phyloP scores from a whole-genome alignment of 495 filamentous ascomycete genomes.

The Polyplosphaeria fusca region DNA sequence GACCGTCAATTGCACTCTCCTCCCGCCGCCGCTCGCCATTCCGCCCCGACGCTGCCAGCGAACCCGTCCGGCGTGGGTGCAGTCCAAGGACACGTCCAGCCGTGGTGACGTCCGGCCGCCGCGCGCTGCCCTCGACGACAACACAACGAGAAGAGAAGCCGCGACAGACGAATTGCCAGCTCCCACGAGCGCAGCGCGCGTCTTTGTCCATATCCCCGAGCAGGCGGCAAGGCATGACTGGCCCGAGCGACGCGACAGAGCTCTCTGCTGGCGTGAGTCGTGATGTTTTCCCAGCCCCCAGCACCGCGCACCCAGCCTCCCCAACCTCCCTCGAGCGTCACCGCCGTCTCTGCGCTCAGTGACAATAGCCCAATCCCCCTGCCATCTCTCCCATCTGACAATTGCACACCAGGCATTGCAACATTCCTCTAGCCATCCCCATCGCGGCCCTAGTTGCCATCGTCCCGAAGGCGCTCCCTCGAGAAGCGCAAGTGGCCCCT shows the following conservation, averaged over 20 bases:
- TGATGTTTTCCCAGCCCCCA: conserved; percentile 22
- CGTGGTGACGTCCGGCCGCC: conserved; percentile 9
- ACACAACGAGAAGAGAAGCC: background rate
- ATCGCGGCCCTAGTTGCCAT: conserved; percentile 11
- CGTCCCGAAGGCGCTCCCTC: conserved; percentile 1
- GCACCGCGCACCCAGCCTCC: conserved; percentile 19
- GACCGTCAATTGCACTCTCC: conserved; percentile 12
- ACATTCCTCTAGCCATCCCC: conserved; percentile 25
- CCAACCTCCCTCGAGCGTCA: conserved; percentile 23
- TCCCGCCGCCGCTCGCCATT: background rate
- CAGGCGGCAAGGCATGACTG: conserved; percentile 20
- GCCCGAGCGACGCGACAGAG: conserved; percentile 3
- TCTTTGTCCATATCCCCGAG: background rate
- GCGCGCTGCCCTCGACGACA: background rate
- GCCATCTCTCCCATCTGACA: conserved; percentile 25
- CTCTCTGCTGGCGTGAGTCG: conserved; percentile 22
- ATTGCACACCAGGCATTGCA: conserved; percentile 19
- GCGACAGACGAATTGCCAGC: conserved; percentile 22
- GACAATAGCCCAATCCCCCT: conserved; percentile 24
- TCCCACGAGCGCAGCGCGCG: conserved; percentile 21
- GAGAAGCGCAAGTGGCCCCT: background rate
- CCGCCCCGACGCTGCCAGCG: background rate
- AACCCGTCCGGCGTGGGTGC: conserved; percentile 12
- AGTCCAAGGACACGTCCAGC: background rate
- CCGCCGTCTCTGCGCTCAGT: background rate